Conservation (phyloP, 2,329 filamentous ascomycete genomes). For the Penicillium sp. region DNA sequence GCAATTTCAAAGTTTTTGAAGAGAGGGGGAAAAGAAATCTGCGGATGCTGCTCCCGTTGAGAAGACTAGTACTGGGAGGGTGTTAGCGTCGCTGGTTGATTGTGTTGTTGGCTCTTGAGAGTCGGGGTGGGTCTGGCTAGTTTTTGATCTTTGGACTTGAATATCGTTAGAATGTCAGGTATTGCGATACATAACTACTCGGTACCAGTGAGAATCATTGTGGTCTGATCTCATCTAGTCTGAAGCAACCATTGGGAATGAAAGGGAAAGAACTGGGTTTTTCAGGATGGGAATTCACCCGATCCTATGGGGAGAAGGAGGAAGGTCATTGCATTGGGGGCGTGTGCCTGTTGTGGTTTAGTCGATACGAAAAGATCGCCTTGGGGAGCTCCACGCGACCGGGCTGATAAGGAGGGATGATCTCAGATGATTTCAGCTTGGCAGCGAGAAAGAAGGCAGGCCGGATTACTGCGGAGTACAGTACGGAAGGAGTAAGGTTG, state of each 20-base stretch:
- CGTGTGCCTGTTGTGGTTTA: conserved; percentile 1
- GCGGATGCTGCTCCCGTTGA: conserved; percentile 7
- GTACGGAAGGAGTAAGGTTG: background rate
- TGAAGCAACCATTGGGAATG: too few relatives aligned
- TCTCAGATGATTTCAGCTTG: conserved; percentile 3
- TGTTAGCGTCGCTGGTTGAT: background rate
- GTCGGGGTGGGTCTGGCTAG: too few relatives aligned
- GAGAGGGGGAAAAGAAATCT: background rate
- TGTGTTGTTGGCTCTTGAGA: background rate
- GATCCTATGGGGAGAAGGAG: background rate
- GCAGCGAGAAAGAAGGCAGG: background rate
- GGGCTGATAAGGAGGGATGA: conserved; percentile 6
- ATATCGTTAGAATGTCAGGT: too few relatives aligned
- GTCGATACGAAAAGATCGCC: conserved; percentile 19
- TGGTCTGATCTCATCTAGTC: too few relatives aligned
- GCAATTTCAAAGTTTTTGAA: background rate
- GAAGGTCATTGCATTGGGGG: conserved; percentile 4
- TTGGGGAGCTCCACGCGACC: conserved; percentile 5
- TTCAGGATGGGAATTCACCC: too few relatives aligned
- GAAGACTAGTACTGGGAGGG: background rate
- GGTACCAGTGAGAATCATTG: background rate
- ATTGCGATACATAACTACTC: too few relatives aligned
- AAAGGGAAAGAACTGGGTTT: too few relatives aligned
- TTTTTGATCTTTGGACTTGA: too few relatives aligned
- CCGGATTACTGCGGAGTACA: background rate